Evolutionary conservation across 2,329 filamentous ascomycete genomes (phyloP).

Genomic region (Xylariaceae sp.): DNA sequence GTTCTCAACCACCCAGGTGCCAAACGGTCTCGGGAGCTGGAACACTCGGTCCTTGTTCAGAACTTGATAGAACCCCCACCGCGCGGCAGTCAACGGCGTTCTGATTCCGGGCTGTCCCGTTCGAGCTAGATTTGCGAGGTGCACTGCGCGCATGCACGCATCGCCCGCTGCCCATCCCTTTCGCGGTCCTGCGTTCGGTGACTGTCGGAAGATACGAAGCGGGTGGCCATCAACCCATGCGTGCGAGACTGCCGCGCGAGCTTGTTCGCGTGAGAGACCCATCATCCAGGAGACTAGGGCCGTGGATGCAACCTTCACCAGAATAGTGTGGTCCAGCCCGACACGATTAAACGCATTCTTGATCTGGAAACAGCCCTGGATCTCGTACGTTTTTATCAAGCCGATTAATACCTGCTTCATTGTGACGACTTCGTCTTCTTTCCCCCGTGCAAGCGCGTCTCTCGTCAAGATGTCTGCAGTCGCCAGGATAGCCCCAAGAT

Average conservation of each 20-base stretch:
- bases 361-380: no score
- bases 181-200: conserved; percentile 39
- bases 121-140: conserved; percentile 37
- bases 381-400: no score
- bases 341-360: no score
- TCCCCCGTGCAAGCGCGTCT: no score
- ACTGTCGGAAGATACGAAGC: conserved; percentile 38
- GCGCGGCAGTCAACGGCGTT: conserved; percentile 34
- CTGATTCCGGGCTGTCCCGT: conserved; percentile 27
- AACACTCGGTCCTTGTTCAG: conserved; percentile 21
- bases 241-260: conserved; percentile 41
- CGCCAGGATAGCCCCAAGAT: no score
- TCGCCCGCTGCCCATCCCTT: conserved; percentile 48
- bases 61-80: conserved; percentile 42
- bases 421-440: no score
- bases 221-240: conserved; percentile 44
- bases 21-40: conserved; percentile 25
- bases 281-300: conserved; percentile 43
- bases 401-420: no score
- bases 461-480: no score
- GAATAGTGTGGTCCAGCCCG: no score
- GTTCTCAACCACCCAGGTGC: conserved; percentile 33
- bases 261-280: conserved; percentile 38
- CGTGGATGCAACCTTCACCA: no score
- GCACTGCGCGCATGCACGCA: conserved; percentile 44